Conservation (phyloP, 2,329 filamentous ascomycete species). For the Rhinocladiella similis region DNA sequence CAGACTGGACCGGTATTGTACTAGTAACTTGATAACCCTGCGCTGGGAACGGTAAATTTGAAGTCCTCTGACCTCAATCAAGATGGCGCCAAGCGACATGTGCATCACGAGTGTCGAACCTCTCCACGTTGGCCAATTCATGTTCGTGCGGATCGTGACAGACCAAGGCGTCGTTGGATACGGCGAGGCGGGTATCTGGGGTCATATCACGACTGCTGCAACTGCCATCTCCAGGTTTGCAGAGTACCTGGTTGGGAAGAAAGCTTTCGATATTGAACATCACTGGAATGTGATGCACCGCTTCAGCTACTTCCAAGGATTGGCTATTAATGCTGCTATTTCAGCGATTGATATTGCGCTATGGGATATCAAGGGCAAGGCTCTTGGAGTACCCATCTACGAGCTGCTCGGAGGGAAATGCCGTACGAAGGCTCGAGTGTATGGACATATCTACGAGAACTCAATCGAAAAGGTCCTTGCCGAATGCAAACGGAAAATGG, state of each 20-base stretch:
- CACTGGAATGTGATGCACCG: slow-evolving; percentile 71
- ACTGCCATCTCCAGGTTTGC: slow-evolving; percentile 11
- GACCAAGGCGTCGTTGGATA: slow-evolving; percentile 10
- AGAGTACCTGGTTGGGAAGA: slow-evolving; percentile 14
- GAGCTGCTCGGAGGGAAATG: slow-evolving; percentile 72
- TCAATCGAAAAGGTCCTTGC: slow-evolving; percentile 61
- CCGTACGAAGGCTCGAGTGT: slow-evolving; percentile 65
- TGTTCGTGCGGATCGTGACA: slow-evolving; percentile 16
- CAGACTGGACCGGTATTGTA: no score
- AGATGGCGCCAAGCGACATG: not conserved
- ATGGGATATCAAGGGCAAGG: slow-evolving; percentile 70
- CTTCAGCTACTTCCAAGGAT: slow-evolving; percentile 72
- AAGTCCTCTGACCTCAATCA: not conserved
- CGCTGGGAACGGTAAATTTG: no score
- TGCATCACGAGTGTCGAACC: slow-evolving; percentile 11
- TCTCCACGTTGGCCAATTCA: slow-evolving; percentile 18
- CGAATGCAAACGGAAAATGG: slow-evolving; percentile 15
- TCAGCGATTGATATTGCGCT: slow-evolving; percentile 76
- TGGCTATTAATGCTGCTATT: slow-evolving; percentile 75
- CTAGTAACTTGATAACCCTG: no score
- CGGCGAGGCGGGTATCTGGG: slow-evolving; percentile 10
- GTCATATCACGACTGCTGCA: slow-evolving; percentile 13
- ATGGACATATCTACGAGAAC: slow-evolving; percentile 77
- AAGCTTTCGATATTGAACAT: slow-evolving; percentile 64
- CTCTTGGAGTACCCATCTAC: slow-evolving; percentile 66